Conservation (phyloP, 1,284 basidiomycete species). For the Trametes polyzona region DNA sequence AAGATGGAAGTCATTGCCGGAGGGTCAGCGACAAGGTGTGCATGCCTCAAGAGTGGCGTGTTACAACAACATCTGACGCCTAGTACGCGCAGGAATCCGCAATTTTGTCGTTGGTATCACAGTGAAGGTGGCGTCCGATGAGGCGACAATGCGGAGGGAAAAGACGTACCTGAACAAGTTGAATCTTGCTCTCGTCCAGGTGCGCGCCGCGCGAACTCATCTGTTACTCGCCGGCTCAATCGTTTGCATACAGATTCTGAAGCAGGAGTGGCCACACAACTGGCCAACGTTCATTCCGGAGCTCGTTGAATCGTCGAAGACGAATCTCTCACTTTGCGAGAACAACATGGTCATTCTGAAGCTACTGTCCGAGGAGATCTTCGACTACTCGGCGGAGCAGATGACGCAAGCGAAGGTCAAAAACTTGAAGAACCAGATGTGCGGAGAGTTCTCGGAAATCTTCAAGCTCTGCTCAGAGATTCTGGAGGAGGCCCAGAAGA, state of each 20-base stretch:
- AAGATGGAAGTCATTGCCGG: conserved; percentile 95
- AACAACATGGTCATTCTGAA: conserved; percentile 99
- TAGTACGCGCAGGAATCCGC: conserved; percentile 72
- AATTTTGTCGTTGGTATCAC: conserved; percentile 97
- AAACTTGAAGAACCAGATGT: conserved; percentile 97
- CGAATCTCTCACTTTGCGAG: conserved; percentile 95
- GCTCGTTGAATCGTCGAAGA: conserved; percentile 96
- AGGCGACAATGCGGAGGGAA: conserved; percentile 85
- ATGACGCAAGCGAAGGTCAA: conserved; percentile 99
- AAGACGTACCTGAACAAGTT: conserved; percentile 98
- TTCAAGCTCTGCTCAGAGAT: conserved; percentile 97
- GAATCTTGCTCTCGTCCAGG: conserved; percentile 95
- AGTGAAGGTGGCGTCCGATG: conserved; percentile 92
- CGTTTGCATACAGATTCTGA: conserved; percentile 81
- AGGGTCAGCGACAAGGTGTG: conserved; percentile 88
- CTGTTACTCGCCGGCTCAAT: not conserved
- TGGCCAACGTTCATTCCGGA: conserved; percentile 99
- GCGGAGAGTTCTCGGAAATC: conserved; percentile 95
- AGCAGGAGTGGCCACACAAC: conserved; percentile 99
- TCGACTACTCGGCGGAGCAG: conserved; percentile 98
- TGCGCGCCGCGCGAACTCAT: conserved; percentile 40
- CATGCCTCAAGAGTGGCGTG: conserved; percentile 16
- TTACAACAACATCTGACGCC: not conserved
- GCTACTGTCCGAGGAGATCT: conserved; percentile 98
- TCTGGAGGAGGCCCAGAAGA: conserved; percentile 96